Base-by-base conservation (phyloP, 1,139 yeast genomes). In the Pichia sp. region DNA sequence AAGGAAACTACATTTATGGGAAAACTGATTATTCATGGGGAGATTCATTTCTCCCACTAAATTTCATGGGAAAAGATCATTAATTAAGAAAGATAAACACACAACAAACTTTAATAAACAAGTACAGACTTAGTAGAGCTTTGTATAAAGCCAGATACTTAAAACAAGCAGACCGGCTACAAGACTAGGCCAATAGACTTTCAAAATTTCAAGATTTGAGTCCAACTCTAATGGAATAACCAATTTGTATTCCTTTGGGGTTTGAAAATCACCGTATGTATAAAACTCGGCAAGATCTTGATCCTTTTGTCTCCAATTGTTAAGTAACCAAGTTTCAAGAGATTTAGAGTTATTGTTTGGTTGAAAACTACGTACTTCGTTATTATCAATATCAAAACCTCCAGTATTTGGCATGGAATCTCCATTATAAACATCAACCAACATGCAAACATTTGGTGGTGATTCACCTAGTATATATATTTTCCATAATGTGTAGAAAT, bases 261-360 rank as follows among this genome's bases (percentile, higher is more conserved):
- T 64, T 3, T 63, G 66, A 56, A 86, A 83, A 3, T 68, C 60
- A 4, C 95, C 95, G 4, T 71, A 68, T 29, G 68, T 62, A 59
- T 79, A 82, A 59, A 77, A 86, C 34, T 66, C 62, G 15, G 75
- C 79, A 79, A 92, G 71, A 49, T 83, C 64, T 42, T 65, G 66
- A 64, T 92, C 97, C 64, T 92, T 92, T 54, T 72, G 74, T 43
- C 92, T 66, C 98, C 98, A 92, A 29, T 73, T 66, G 51, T 83
- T 88, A 62, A 92, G 89, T 15, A 32, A 32, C 36, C 36, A 32
- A 4, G 36, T 13, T 32, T 32, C 36, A 7, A 32, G 36, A 18
- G 22, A 32, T 11, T 32, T 16, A 4, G 22, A 16, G 11, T 32
- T 22, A 1, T 7, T 18, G 16, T 32, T 22, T 32, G 36, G 7